phyloP scores from a whole-genome alignment of 1,284 basidiomycete species.

The Gastroboletus turbinatus region DNA sequence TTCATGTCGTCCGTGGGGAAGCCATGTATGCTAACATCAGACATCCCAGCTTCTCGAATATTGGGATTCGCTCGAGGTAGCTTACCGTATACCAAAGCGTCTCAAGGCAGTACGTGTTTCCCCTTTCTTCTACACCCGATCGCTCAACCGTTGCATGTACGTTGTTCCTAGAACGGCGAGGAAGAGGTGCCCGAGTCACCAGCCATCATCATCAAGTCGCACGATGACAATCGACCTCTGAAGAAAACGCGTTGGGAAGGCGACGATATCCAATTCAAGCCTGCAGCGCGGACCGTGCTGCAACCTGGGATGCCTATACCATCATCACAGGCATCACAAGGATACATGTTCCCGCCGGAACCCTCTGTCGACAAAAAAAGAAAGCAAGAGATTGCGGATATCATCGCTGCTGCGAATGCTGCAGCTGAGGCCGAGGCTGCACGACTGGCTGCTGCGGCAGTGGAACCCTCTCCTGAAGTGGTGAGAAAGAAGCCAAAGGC shows the following conservation, averaged over 20 bases:
- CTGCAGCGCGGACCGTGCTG: neutral
- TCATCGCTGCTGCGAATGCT: conserved; percentile 50
- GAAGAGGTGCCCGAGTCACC: conserved; percentile 21
- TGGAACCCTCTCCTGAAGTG: conserved; percentile 18
- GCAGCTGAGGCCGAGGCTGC: conserved; percentile 45
- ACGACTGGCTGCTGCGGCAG: conserved; percentile 23
- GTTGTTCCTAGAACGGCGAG: conserved; percentile 29
- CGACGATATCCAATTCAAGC: conserved; percentile 24
- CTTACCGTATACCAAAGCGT: conserved; percentile 85
- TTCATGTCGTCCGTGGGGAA: neutral
- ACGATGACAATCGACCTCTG: conserved; percentile 32
- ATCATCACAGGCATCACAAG: neutral
- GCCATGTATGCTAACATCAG: neutral
- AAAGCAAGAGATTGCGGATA: conserved; percentile 36
- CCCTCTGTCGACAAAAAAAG: conserved; percentile 6
- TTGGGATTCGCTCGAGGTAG: conserved; percentile 76
- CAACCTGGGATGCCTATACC: neutral
- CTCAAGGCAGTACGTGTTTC: conserved; percentile 42
- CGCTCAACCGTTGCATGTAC: neutral
- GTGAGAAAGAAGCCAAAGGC: conserved; percentile 38
- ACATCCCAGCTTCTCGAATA: conserved; percentile 58
- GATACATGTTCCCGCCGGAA: too few relatives aligned
- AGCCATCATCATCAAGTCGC: conserved; percentile 17
- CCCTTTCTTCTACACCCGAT: neutral
- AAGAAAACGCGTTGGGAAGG: conserved; percentile 34